phyloP scores from a whole-genome alignment of 306 rosid species.

The Leucaena leucocephala region DNA sequence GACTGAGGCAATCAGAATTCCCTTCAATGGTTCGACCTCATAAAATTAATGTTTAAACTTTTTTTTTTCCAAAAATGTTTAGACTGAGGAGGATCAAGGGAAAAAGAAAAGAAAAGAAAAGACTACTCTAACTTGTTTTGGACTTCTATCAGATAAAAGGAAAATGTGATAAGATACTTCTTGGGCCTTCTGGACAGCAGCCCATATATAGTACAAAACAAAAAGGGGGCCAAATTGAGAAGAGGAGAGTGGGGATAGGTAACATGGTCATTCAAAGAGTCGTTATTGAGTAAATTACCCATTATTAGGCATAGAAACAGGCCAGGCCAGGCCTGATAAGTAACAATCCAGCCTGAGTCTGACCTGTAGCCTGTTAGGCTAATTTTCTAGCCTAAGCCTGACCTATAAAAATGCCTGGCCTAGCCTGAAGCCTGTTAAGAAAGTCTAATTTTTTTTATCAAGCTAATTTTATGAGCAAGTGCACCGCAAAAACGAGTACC shows the following conservation, averaged over 20 bases:
- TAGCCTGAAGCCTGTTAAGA: no score
- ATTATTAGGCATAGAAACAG: no score
- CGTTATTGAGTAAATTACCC: no score
- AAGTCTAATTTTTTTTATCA: no score
- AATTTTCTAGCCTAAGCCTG: no score
- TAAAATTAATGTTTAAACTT: not conserved
- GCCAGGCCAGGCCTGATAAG: no score
- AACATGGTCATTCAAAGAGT: not conserved
- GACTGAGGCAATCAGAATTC: slow-evolving; percentile 24
- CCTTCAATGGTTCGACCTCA: slow-evolving; percentile 8
- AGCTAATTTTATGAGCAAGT: no score
- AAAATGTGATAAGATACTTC: not conserved
- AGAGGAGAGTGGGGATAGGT: not conserved
- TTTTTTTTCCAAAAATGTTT: not conserved
- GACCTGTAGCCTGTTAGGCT: no score
- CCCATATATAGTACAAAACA: not conserved
- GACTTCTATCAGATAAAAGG: slow-evolving; percentile 1
- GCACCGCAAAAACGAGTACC: no score
- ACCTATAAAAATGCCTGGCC: no score
- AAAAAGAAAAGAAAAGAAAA: not conserved
- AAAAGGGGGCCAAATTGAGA: not conserved
- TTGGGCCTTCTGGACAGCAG: not conserved
- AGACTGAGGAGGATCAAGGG: not conserved
- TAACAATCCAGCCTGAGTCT: no score
- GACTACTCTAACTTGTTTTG: slow-evolving; percentile 2